Percentiles rank a stretch among this genome's conserved stretches.
Evolutionary conservation across 169 alveolate species (phyloP).

Genomic region (Fabrea salina): DNA sequence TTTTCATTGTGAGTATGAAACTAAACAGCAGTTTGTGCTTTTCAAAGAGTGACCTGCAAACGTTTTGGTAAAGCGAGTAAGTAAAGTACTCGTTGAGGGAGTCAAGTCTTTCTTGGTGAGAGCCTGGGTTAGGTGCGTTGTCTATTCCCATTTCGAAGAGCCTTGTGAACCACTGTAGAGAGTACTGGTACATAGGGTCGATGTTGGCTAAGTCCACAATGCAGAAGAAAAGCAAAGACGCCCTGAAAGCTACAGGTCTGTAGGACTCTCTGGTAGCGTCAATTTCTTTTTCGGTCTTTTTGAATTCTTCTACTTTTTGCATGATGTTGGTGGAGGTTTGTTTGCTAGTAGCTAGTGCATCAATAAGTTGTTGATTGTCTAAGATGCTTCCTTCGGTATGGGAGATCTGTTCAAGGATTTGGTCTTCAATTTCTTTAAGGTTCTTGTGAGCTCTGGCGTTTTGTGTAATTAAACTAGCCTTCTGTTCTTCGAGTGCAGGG

Average conservation of each 20-base stretch:
- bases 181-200: slow-evolving; percentile 96
- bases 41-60: slow-evolving; percentile 92
- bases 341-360: slow-evolving; percentile 84
- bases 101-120: slow-evolving; percentile 78
- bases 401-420: slow-evolving; percentile 85
- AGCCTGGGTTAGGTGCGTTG: slow-evolving; percentile 74
- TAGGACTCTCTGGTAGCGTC: slow-evolving; percentile 90
- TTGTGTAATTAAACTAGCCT: slow-evolving; percentile 82
- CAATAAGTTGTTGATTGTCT: slow-evolving; percentile 88
- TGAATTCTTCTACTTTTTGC: slow-evolving; percentile 87
- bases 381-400: slow-evolving; percentile 85
- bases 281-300: slow-evolving; percentile 88
- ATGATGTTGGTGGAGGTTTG: slow-evolving; percentile 86
- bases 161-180: slow-evolving; percentile 93
- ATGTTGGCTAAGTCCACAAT: slow-evolving; percentile 88
- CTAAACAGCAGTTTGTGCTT: slow-evolving; percentile 85
- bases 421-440: slow-evolving; percentile 88
- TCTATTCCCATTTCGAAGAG: slow-evolving; percentile 87
- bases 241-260: slow-evolving; percentile 92
- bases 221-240: slow-evolving; percentile 92
- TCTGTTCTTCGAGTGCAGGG: slow-evolving; percentile 87
- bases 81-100: slow-evolving; percentile 87
- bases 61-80: slow-evolving; percentile 84
- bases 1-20: slow-evolving; percentile 82
- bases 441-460: slow-evolving; percentile 85